These are phyloP conservation scores for Lentinus brumalis DNA, from an alignment of 768 basidiomycete species.

Conservation along the genomic window DNA sequence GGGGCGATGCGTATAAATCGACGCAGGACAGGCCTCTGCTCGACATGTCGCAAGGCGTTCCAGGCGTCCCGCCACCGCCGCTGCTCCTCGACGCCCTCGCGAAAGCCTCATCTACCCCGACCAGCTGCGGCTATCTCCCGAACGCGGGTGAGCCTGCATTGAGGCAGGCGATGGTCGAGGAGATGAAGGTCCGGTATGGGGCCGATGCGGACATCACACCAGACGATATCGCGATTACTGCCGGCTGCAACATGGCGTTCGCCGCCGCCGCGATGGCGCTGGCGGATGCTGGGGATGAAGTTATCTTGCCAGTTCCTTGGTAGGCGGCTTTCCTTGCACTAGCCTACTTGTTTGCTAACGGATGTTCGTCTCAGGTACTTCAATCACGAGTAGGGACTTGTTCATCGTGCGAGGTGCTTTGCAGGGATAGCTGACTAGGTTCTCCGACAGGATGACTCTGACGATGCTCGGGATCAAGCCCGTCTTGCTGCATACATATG, in stretches of 20 bases:
- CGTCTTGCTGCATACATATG: slow-evolving; percentile 53
- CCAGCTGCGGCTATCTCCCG: slow-evolving; percentile 56
- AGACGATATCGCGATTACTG: slow-evolving; percentile 67
- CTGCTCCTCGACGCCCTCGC: slow-evolving; percentile 46
- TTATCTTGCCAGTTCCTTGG: slow-evolving; percentile 76
- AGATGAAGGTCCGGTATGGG: slow-evolving; percentile 66
- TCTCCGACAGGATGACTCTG: slow-evolving; percentile 58
- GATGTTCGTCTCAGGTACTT: slow-evolving; percentile 54
- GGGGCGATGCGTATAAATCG: slow-evolving; percentile 49
- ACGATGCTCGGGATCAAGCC: slow-evolving; percentile 62
- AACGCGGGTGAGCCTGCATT: slow-evolving; percentile 60
- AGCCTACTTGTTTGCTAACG: background rate
- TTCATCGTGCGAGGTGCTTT: slow-evolving; percentile 7
- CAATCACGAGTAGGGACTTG: slow-evolving; percentile 54
- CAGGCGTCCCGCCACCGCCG: slow-evolving; percentile 62
- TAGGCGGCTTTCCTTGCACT: slow-evolving; percentile 29
- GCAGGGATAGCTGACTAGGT: background rate
- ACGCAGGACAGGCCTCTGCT: slow-evolving; percentile 52
- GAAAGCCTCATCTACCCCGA: slow-evolving; percentile 42
- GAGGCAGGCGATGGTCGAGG: slow-evolving; percentile 53
- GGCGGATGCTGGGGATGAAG: slow-evolving; percentile 69
- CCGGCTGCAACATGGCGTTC: slow-evolving; percentile 77
- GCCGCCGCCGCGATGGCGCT: slow-evolving; percentile 60
- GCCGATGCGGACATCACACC: slow-evolving; percentile 44
- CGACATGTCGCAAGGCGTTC: slow-evolving; percentile 78